Evolutionary conservation across 2,329 filamentous ascomycete genomes (phyloP).

Genomic region (Pseudopyrenochaeta lycopersici): DNA sequence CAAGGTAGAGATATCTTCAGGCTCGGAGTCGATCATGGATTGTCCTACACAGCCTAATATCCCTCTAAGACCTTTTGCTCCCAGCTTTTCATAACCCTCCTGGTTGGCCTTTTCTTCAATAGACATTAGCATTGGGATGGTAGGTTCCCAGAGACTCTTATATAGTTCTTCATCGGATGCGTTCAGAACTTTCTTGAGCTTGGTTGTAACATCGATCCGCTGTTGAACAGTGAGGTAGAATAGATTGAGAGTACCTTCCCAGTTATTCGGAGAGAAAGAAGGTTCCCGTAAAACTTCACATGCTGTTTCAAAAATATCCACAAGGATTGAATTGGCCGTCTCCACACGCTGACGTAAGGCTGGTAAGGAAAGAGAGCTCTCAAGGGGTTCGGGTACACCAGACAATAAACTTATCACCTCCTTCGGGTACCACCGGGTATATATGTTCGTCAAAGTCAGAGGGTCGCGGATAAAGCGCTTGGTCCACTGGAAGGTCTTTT

Average conservation of each 20-base stretch:
- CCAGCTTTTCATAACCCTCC: slow-evolving; percentile 21
- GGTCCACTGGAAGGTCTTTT: slow-evolving; percentile 45
- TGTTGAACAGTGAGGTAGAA: slow-evolving; percentile 18
- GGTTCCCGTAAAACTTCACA: slow-evolving; percentile 43
- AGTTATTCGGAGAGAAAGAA: slow-evolving; percentile 37
- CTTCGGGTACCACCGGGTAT: not conserved
- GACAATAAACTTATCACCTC: slow-evolving; percentile 9
- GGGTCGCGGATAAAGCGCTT: slow-evolving; percentile 51
- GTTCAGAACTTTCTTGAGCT: slow-evolving; percentile 13
- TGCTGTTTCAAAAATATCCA: slow-evolving; percentile 38
- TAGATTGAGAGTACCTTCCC: slow-evolving; percentile 34
- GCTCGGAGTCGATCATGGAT: not conserved
- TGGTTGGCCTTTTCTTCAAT: slow-evolving; percentile 30
- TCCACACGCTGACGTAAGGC: slow-evolving; percentile 26
- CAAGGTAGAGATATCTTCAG: slow-evolving; percentile 28
- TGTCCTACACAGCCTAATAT: slow-evolving; percentile 4
- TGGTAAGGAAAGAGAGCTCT: not conserved
- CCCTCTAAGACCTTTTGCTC: slow-evolving; percentile 14
- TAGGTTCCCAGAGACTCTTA: slow-evolving; percentile 30
- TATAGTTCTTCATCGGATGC: slow-evolving; percentile 25
- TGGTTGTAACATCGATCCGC: slow-evolving; percentile 18
- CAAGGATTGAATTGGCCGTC: slow-evolving; percentile 40
- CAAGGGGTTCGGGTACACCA: slow-evolving; percentile 6
- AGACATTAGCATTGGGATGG: slow-evolving; percentile 25
- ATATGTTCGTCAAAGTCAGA: slow-evolving; percentile 6